Evolutionary conservation across 345 rosid species (phyloP).

Genomic region (Lepidium africanum): DNA sequence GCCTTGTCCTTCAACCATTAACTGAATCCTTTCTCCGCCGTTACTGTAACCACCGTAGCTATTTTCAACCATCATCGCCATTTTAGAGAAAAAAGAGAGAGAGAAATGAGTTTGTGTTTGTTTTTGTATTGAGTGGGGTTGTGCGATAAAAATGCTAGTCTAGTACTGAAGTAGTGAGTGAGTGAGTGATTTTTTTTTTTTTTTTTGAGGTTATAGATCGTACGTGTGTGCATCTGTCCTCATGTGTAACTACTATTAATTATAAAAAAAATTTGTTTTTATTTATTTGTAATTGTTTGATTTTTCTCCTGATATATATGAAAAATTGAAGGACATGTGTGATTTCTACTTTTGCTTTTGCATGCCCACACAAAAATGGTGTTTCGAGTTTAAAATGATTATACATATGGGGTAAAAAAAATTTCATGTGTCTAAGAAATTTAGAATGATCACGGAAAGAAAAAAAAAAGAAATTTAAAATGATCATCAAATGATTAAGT

Average conservation of each 20-base stretch:
- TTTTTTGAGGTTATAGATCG: conserved; percentile 13
- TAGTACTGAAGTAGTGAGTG: conserved; percentile 20
- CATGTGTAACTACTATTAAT: conserved; percentile 25
- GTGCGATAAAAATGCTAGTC: conserved; percentile 34
- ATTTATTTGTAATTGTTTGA: background rate
- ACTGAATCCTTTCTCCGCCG: conserved; percentile 56
- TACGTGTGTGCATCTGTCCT: conserved; percentile 30
- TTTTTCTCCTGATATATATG: conserved; percentile 12
- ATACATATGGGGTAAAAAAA: background rate
- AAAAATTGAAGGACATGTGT: conserved; percentile 2
- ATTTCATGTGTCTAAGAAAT: background rate
- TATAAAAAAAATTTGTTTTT: background rate
- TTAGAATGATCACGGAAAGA: too few relatives aligned
- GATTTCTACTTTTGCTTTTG: conserved; percentile 1
- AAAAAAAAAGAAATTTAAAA: too few relatives aligned
- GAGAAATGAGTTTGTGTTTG: background rate
- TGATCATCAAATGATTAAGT: conserved; percentile 18
- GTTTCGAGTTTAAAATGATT: background rate
- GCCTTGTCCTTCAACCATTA: conserved; percentile 73
- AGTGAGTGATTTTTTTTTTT: background rate
- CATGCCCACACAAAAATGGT: background rate
- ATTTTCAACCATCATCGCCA: conserved; percentile 17
- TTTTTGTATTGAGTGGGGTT: conserved; percentile 18
- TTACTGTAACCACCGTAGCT: conserved; percentile 22
- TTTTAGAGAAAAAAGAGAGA: conserved; percentile 1